These are phyloP conservation scores for Rhodotorula sp. DNA, from an alignment of 1,284 basidiomycete genomes.

Conservation along the genomic window DNA sequence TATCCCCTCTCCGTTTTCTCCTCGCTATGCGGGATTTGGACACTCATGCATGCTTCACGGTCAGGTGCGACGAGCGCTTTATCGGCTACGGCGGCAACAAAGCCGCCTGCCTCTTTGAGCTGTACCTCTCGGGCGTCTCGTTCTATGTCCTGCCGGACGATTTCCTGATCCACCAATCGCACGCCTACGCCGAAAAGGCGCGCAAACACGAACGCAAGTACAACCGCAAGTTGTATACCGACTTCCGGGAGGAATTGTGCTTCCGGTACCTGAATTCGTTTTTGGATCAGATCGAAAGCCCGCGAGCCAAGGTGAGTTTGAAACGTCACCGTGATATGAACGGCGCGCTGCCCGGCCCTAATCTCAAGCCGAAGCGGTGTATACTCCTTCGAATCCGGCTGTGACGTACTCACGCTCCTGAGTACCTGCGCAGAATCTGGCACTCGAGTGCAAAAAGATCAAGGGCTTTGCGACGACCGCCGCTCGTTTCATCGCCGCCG, in stretches of 20 bases:
- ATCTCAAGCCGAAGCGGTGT: no score
- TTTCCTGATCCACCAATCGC: constrained; percentile 77
- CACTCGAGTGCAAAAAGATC: constrained; percentile 46
- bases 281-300: constrained; percentile 39
- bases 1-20: no score
- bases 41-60: neutral
- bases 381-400: neutral
- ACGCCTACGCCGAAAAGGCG: constrained; percentile 67
- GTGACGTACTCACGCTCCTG: neutral
- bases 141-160: constrained; percentile 79
- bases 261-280: constrained; percentile 46
- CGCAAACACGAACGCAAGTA: constrained; percentile 58
- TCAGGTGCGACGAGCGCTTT: constrained; percentile 81
- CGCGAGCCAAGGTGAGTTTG: constrained; percentile 30
- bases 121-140: constrained; percentile 65
- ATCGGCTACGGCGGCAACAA: constrained; percentile 76
- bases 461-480: constrained; percentile 43
- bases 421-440: constrained; percentile 28
- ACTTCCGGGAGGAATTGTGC: constrained; percentile 51
- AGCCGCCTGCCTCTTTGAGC: constrained; percentile 64
- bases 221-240: constrained; percentile 71
- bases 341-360: neutral
- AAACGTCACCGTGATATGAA: no score
- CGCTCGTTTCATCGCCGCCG: constrained; percentile 30
- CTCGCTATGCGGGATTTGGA: no score